Base-by-base conservation (phyloP, 768 basidiomycete genomes). In the Rhodosporidiobolus odoratus region DNA sequence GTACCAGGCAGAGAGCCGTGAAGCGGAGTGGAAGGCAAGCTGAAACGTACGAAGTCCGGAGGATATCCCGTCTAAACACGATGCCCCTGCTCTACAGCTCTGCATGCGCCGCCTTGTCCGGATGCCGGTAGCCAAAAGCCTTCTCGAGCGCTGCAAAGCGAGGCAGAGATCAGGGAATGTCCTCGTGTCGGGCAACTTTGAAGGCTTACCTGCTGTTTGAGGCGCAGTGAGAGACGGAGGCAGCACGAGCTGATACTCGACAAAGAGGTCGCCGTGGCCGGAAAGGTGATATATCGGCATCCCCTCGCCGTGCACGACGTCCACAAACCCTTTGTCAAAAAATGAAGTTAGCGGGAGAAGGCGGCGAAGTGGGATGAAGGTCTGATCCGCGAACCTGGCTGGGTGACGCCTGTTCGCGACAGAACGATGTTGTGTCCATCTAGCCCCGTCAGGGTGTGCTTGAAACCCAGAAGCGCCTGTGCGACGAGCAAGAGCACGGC, bases 391-490 rank as follows among this genome's bases (percentile, higher is more conserved):
- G 76, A 69, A 87, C 91, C 89, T 74, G 96, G 96, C 77, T 99
- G 96, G 47, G 96, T 98, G 1, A 95, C 91, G 23, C 87, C 88
- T 48, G 84, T 82, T 62, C 92, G 84, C 48, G 83, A 83, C 16
- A 98, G 81, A 60, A 83, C 82, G 45, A 98, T 84, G 38, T 83
- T 80, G 77, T 89, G 89, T 8, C 92, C 95, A 77, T 97, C 96
- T 68, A 99, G 83, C 80, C 94, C 93, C 6, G 89, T 92, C 64
- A 99, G 80, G 77, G 92, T 92, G 48, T 87, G 87, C 77, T 92
- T 85, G 81, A 99, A 97, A n/a, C 96, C 96, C 34, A 99, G 83
- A n/a, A 98, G 81, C 21, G 95, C 94, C 94, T 98, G 71, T 25
- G 56, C 34, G 23, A 53, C 8, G 25, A 65, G n/a, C n/a, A n/a